Percentiles rank a stretch among this genome's conserved stretches.
Evolutionary conservation across 148 eudicot species (phyloP).

Genomic region (Rhododendron henanense): DNA sequence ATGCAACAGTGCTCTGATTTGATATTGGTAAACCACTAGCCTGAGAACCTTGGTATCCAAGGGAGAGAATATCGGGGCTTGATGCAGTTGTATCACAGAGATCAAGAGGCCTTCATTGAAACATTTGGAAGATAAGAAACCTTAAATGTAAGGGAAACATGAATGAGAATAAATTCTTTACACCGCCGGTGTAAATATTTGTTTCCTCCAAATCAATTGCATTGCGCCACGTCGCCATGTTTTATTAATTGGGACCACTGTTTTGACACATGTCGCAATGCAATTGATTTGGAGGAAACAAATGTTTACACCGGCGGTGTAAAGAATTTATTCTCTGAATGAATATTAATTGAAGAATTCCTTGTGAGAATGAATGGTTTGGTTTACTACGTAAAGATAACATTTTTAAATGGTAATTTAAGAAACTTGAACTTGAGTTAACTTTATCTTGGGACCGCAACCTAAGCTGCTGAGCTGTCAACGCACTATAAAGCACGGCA

Average conservation of each 20-base stretch:
- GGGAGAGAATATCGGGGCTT: constrained; percentile 53
- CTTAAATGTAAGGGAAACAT: constrained; percentile 10
- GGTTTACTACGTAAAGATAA: not conserved
- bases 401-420: constrained; percentile 1
- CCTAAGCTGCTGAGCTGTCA: not conserved
- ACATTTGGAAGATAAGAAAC: not conserved
- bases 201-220: too few relatives aligned
- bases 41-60: constrained; percentile 55
- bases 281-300: too few relatives aligned
- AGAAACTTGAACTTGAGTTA: not conserved
- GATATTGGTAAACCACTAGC: constrained; percentile 26
- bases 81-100: constrained; percentile 63
- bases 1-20: constrained; percentile 27
- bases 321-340: too few relatives aligned
- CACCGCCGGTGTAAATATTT: too few relatives aligned
- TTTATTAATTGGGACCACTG: too few relatives aligned
- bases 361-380: not conserved
- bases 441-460: too few relatives aligned
- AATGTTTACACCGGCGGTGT: too few relatives aligned
- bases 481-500: not conserved
- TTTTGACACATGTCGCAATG: too few relatives aligned
- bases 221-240: too few relatives aligned
- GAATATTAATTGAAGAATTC: not conserved
- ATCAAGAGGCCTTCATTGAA: constrained; percentile 76
- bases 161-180: too few relatives aligned